These are phyloP conservation scores for Penicillium sp. DNA, from an alignment of 2,329 filamentous ascomycete species.

Conservation along the genomic window DNA sequence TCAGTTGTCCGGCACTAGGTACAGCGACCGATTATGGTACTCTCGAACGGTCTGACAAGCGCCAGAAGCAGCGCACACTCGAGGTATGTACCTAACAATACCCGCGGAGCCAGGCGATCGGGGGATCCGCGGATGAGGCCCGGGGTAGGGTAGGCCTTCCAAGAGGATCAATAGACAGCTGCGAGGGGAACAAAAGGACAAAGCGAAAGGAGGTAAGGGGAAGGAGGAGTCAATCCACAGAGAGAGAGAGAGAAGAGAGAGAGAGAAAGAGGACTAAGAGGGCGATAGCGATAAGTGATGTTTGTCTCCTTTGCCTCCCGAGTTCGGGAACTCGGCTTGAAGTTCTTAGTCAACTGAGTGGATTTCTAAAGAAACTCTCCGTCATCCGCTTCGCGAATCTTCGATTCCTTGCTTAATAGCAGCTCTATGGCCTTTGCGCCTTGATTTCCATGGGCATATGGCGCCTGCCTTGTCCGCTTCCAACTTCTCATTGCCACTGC, in stretches of 20 bases:
- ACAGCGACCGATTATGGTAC: conserved; percentile 5
- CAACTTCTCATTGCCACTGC: conserved; percentile 39
- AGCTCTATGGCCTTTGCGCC: conserved; percentile 6
- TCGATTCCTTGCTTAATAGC: background rate
- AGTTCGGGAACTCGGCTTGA: background rate
- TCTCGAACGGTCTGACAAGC: conserved; percentile 17
- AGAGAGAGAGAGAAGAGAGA: conserved; percentile 2
- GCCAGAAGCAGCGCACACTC: conserved; percentile 15
- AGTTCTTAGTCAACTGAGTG: background rate
- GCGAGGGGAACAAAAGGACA: background rate
- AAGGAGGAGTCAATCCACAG: conserved; percentile 8
- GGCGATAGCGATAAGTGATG: conserved; percentile 24
- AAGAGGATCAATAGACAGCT: background rate
- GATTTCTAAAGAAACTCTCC: background rate
- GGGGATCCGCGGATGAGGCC: background rate
- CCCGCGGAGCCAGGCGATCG: conserved; percentile 11
- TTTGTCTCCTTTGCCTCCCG: conserved; percentile 21
- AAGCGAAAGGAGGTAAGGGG: conserved; percentile 6
- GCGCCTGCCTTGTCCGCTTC: conserved; percentile 32
- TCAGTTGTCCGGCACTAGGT: conserved; percentile 10
- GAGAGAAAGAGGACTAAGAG: conserved; percentile 2
- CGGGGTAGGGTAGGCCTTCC: background rate
- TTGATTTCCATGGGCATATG: conserved; percentile 24
- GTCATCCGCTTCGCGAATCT: background rate
- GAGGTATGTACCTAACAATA: conserved; percentile 14